Conservation (phyloP, 352 stramenopile species). For the Phytophthora rubi region DNA sequence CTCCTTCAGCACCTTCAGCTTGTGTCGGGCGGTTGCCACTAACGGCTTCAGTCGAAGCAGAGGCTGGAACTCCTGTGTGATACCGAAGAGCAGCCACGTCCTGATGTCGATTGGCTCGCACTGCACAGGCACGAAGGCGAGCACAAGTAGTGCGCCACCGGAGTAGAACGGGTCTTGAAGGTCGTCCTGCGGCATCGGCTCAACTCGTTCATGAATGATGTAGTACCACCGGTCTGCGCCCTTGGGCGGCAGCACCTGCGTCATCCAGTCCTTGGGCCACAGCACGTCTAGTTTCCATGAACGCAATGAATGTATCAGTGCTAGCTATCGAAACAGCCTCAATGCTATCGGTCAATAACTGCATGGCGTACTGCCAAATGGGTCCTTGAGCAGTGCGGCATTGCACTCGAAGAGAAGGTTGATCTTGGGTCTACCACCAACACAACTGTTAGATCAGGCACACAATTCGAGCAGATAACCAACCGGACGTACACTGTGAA, state of each 20-base stretch:
- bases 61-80: conserved; percentile 63
- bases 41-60: conserved; percentile 44
- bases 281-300: conserved; percentile 57
- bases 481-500: conserved; percentile 56
- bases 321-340: not conserved
- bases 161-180: conserved; percentile 64
- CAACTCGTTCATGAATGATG: conserved; percentile 67
- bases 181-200: conserved; percentile 66
- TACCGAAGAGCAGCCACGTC: conserved; percentile 67
- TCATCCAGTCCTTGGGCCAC: conserved; percentile 79
- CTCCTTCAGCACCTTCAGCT: conserved; percentile 57
- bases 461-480: not conserved
- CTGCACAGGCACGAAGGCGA: conserved; percentile 59
- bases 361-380: conserved; percentile 58
- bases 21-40: conserved; percentile 45
- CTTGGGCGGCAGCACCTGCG: conserved; percentile 55
- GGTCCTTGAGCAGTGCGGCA: conserved; percentile 64
- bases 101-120: conserved; percentile 61
- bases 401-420: conserved; percentile 74
- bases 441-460: not conserved
- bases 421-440: conserved; percentile 46
- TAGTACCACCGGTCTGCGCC: conserved; percentile 73
- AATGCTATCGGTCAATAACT: not conserved
- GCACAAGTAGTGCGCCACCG: conserved; percentile 54
- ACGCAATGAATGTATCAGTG: not conserved